Evolutionary conservation across 306 rosid genomes (phyloP), one percentile per base, ranked within the genome.

Genomic region (Vigna radiata): DNA sequence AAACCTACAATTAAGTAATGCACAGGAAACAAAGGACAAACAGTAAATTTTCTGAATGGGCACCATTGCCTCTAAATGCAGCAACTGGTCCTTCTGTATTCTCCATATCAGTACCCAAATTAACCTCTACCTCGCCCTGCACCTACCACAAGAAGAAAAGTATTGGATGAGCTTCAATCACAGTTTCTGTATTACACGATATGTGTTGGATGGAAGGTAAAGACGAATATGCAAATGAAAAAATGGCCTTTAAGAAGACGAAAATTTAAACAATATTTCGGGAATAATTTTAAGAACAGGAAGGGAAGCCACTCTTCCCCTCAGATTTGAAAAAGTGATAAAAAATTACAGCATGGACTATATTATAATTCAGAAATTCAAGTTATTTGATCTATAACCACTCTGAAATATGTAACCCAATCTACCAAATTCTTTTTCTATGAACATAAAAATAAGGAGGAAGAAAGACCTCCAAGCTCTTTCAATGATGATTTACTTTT

Each of bases 121-220:
- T 79, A 90, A 63, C 88, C 96, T 68, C 96, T 83, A 11, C 93
- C 91, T 50, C 93, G 82, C 33, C 93, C 93, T 62, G 86, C 89
- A 82, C 91, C 89, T 83, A 83, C 17, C 52, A 81, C 27, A 67
- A 72, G 18, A 64, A 67, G 29, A 63, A 59, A 68, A 52, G 39
- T 17, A 58, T 23, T 54, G 65, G 25, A 70, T 70, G 53, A 72
- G 81, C 68, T 68, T 68, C 18, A 43, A 44, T 53, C 66, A 54
- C 49, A 72, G 72, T 27, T 37, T 71, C 74, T 27, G 13, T 17
- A 78, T 29, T n/a, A 74, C 10, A 15, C 52, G 58, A 70, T 33
- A 33, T 47, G 49, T 19, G n/a, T 43, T 37, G 27, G 17, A 50
- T 75, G 39, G 11, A 50, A 56, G 18, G 53, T 23, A 55, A n/a